Evolutionary conservation across 1,139 yeast genomes (phyloP).

Genomic region (Trichomonascaceae sp.): DNA sequence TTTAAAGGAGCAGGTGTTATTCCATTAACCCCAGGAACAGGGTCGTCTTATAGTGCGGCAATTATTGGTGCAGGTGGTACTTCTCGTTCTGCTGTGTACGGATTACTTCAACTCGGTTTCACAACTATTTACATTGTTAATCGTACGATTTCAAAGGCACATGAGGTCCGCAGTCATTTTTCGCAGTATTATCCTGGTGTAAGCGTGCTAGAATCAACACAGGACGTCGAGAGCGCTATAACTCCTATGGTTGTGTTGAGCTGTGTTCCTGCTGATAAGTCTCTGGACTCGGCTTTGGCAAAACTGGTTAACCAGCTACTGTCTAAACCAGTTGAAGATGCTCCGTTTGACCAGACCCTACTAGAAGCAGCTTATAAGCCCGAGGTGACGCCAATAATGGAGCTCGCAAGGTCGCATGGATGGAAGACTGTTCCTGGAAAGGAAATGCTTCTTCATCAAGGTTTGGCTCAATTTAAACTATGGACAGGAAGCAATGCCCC

Average conservation of each 20-base stretch:
- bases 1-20: slow-evolving; percentile 59
- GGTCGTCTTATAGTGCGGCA: slow-evolving; percentile 30
- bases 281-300: slow-evolving; percentile 50
- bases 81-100: slow-evolving; percentile 89
- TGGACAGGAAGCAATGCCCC: slow-evolving; percentile 62
- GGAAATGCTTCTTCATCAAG: slow-evolving; percentile 89
- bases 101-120: slow-evolving; percentile 76
- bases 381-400: slow-evolving; percentile 75
- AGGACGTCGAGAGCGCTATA: slow-evolving; percentile 15
- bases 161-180: slow-evolving; percentile 53
- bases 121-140: slow-evolving; percentile 69
- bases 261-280: slow-evolving; percentile 84
- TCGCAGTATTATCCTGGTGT: slow-evolving; percentile 52
- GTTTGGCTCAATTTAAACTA: slow-evolving; percentile 73
- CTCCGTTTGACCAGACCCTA: slow-evolving; percentile 42
- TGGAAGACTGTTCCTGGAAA: slow-evolving; percentile 84
- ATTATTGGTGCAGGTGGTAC: slow-evolving; percentile 98
- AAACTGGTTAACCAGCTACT: slow-evolving; percentile 24
- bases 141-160: slow-evolving; percentile 66
- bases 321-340: slow-evolving; percentile 25
- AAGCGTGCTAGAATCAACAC: slow-evolving; percentile 46
- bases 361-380: slow-evolving; percentile 96
- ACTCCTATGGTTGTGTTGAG: slow-evolving; percentile 64
- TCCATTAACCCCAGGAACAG: slow-evolving; percentile 23
- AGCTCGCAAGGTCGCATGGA: slow-evolving; percentile 51